phyloP scores from a whole-genome alignment of 352 stramenopile species.

The Pythium scleroteichum region DNA sequence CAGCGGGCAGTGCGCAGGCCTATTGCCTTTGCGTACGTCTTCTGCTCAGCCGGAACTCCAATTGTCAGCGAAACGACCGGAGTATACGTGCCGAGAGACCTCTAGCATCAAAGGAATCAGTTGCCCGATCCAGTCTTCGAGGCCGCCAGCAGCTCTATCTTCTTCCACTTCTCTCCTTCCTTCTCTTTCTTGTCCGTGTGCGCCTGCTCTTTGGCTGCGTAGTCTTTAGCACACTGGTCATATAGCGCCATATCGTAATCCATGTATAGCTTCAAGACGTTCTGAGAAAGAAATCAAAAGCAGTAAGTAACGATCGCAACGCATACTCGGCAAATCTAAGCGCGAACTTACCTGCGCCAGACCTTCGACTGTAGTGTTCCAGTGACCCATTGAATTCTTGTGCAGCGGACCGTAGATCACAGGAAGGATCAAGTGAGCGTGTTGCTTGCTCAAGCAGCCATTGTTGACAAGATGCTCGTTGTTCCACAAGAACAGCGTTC shows the following conservation, averaged over 20 bases:
- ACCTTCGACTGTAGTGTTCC: slow-evolving; percentile 95
- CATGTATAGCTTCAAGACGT: slow-evolving; percentile 77
- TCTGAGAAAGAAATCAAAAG: slow-evolving; percentile 33
- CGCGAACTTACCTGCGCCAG: slow-evolving; percentile 61
- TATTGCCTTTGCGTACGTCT: slow-evolving; percentile 27
- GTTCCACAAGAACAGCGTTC: slow-evolving; percentile 99
- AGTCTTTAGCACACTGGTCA: slow-evolving; percentile 89
- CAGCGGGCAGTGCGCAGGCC: slow-evolving; percentile 26
- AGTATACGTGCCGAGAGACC: slow-evolving; percentile 6
- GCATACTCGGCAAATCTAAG: background rate
- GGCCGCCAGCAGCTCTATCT: slow-evolving; percentile 91
- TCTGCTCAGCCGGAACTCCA: slow-evolving; percentile 8
- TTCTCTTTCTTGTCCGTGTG: slow-evolving; percentile 72
- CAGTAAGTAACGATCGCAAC: background rate
- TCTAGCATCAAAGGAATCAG: slow-evolving; percentile 19
- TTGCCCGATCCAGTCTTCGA: slow-evolving; percentile 56
- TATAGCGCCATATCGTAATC: slow-evolving; percentile 95
- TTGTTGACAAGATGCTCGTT: slow-evolving; percentile 97
- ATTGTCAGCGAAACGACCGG: slow-evolving; percentile 9
- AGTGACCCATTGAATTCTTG: slow-evolving; percentile 92
- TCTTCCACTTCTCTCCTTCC: slow-evolving; percentile 90
- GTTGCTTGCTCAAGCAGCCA: slow-evolving; percentile 91
- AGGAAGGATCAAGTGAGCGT: slow-evolving; percentile 93
- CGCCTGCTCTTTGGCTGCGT: slow-evolving; percentile 72
- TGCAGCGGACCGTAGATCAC: slow-evolving; percentile 93